These are phyloP conservation scores for Carallia pectinifolia DNA, from an alignment of 345 rosid species.

Conservation along the genomic window DNA sequence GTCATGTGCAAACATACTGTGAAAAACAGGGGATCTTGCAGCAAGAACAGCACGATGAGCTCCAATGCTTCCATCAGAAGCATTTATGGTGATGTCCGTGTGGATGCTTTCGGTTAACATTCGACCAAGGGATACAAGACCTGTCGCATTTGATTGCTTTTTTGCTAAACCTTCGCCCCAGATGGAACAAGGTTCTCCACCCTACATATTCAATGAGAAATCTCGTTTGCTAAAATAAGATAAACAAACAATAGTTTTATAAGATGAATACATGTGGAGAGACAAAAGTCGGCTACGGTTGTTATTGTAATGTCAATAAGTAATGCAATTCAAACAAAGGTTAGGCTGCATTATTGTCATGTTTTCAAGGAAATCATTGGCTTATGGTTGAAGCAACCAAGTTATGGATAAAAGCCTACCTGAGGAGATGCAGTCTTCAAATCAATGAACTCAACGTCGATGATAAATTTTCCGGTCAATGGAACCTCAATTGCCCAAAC, in stretches of 20 bases:
- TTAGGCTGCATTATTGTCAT: background rate
- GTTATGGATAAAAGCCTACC: constrained; percentile 40
- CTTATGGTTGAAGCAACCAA: background rate
- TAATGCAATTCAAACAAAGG: background rate
- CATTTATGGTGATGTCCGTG: constrained; percentile 69
- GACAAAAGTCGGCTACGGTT: background rate
- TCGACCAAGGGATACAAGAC: constrained; percentile 62
- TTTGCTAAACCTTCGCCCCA: constrained; percentile 62
- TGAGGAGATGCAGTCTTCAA: constrained; percentile 65
- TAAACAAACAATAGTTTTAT: too few relatives aligned
- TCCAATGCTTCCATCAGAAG: constrained; percentile 75
- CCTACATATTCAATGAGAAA: constrained; percentile 37
- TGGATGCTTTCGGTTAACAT: constrained; percentile 88
- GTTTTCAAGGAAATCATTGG: background rate
- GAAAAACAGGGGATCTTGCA: constrained; percentile 85
- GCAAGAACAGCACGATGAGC: constrained; percentile 93
- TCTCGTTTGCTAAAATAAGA: background rate
- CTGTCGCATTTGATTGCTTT: constrained; percentile 49
- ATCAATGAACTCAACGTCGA: constrained; percentile 88
- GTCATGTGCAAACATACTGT: constrained; percentile 81
- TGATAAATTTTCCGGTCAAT: constrained; percentile 74
- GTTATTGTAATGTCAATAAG: background rate
- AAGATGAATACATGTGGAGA: background rate
- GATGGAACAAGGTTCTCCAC: constrained; percentile 68
- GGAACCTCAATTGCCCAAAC: constrained; percentile 85